Evolutionary conservation across 2,329 filamentous ascomycete genomes (phyloP).

Genomic region (Dactylellina leptospora): DNA sequence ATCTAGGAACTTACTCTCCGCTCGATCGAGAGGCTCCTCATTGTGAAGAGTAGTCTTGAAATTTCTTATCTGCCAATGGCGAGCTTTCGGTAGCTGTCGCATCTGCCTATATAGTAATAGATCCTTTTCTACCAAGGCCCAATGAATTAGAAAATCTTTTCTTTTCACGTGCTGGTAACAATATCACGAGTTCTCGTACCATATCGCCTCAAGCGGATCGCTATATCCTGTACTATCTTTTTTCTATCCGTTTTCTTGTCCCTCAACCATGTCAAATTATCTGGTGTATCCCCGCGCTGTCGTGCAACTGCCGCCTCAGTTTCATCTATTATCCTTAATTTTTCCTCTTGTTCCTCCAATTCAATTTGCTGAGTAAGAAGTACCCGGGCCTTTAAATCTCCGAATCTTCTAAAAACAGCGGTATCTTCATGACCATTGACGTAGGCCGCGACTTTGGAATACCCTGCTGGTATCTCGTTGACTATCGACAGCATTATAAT

Average conservation of each 20-base stretch:
- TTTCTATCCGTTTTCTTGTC: slow-evolving; percentile 14
- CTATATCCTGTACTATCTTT: slow-evolving; percentile 7
- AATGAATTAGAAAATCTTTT: background rate
- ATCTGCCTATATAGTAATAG: slow-evolving; percentile 34
- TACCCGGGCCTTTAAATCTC: slow-evolving; percentile 18
- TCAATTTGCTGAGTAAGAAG: slow-evolving; percentile 31
- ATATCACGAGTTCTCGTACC: slow-evolving; percentile 1
- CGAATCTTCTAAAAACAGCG: slow-evolving; percentile 36
- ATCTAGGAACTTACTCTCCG: slow-evolving; percentile 14
- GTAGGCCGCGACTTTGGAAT: slow-evolving; percentile 34
- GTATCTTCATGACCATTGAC: slow-evolving; percentile 20
- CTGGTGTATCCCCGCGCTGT: background rate
- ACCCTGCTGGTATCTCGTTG: slow-evolving; percentile 17
- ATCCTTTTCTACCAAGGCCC: slow-evolving; percentile 15
- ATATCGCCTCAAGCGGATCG: slow-evolving; percentile 8
- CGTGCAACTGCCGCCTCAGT: background rate
- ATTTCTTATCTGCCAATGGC: slow-evolving; percentile 29
- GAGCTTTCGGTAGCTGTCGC: slow-evolving; percentile 5
- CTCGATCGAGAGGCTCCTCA: slow-evolving; percentile 2
- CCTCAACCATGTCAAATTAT: slow-evolving; percentile 21
- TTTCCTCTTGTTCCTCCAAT: slow-evolving; percentile 15
- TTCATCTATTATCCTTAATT: slow-evolving; percentile 15
- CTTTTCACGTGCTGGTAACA: no score
- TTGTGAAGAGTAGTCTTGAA: slow-evolving; percentile 6
- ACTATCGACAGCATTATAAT: slow-evolving; percentile 19